Evolutionary conservation across 306 rosid species (phyloP).

Genomic region (Dryas alaskensis): DNA sequence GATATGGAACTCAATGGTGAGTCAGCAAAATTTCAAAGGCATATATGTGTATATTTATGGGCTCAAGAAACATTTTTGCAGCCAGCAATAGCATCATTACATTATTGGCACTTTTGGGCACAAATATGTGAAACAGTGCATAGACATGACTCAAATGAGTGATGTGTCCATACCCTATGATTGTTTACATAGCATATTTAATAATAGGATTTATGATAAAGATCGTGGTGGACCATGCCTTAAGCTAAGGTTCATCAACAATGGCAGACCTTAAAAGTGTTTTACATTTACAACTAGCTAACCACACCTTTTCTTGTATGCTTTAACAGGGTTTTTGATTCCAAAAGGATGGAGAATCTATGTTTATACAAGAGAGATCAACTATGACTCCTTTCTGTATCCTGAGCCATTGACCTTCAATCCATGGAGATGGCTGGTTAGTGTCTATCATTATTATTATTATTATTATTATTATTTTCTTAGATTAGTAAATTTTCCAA

Average conservation of each 20-base stretch:
- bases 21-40: slow-evolving; percentile 20
- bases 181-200: not conserved
- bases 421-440: slow-evolving; percentile 99
- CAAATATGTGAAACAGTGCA: slow-evolving; percentile 18
- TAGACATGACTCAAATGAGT: slow-evolving; percentile 1
- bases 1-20: slow-evolving; percentile 92
- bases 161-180: not conserved
- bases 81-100: slow-evolving; percentile 8
- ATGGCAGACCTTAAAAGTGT: slow-evolving; percentile 1
- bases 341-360: slow-evolving; percentile 97
- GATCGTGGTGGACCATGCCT: slow-evolving; percentile 30
- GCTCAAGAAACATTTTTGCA: slow-evolving; percentile 49
- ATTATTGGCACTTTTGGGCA: slow-evolving; percentile 27
- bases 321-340: slow-evolving; percentile 67
- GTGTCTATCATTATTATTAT: slow-evolving; percentile 18
- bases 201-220: slow-evolving; percentile 17
- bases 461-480: not conserved
- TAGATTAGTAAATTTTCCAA: not conserved
- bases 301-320: slow-evolving; percentile 6
- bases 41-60: slow-evolving; percentile 28
- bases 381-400: slow-evolving; percentile 69
- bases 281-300: not conserved
- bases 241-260: slow-evolving; percentile 20
- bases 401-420: slow-evolving; percentile 79
- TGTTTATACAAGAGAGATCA: slow-evolving; percentile 88